Evolutionary conservation across 164 flowering plant species (phyloP).

Genomic region (Taxillus chinensis): DNA sequence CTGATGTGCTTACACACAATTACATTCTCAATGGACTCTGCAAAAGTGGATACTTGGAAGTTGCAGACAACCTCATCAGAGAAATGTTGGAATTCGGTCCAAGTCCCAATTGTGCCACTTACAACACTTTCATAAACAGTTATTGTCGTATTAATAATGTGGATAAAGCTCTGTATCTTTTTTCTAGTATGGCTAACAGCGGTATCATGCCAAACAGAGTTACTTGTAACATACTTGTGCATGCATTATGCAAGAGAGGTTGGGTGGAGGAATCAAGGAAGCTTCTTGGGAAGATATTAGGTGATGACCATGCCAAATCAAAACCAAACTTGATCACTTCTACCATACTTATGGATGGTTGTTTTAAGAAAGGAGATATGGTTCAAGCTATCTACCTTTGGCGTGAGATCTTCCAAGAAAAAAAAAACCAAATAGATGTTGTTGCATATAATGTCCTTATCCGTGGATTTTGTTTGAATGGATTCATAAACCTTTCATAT

Average conservation of each 20-base stretch:
- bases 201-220: constrained; percentile 48
- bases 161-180: constrained; percentile 48
- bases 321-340: constrained; percentile 36
- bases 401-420: constrained; percentile 29
- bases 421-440: constrained; percentile 30
- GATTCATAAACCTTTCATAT: constrained; percentile 27
- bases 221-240: constrained; percentile 58
- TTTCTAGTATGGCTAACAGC: constrained; percentile 33
- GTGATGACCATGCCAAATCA: constrained; percentile 23
- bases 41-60: constrained; percentile 40
- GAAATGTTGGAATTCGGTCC: constrained; percentile 55
- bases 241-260: constrained; percentile 59
- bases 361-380: constrained; percentile 40
- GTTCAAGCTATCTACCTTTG: constrained; percentile 36
- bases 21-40: constrained; percentile 55
- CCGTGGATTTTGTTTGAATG: constrained; percentile 40
- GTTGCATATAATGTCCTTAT: constrained; percentile 62
- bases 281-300: constrained; percentile 40
- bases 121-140: constrained; percentile 55
- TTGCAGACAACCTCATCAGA: constrained; percentile 42
- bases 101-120: constrained; percentile 52
- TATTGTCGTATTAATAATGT: constrained; percentile 41
- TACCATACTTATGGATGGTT: constrained; percentile 64
- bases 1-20: constrained; percentile 55
- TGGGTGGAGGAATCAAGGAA: constrained; percentile 37